A percentile compares a stretch with the other conserved stretches of the same genome.
Conservation (phyloP, 2,329 filamentous ascomycete species). For the Leptosphaerulina australis region DNA sequence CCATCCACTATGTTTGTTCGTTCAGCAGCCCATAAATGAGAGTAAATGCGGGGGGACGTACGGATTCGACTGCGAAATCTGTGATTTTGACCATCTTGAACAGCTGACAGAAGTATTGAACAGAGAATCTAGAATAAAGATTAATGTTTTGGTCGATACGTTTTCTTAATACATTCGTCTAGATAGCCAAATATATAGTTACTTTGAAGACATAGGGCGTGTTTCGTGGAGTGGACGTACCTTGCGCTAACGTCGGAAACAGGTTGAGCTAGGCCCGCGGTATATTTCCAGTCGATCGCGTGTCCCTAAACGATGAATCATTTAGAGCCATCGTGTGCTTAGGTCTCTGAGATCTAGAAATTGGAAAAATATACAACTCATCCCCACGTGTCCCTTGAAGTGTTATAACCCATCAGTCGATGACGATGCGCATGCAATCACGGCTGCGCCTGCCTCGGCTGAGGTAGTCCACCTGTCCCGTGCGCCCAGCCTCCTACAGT, state of each 20-base stretch:
- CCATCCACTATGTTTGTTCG: conserved; percentile 58
- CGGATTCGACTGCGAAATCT: conserved; percentile 74
- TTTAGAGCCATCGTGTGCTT: background rate
- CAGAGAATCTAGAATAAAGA: background rate
- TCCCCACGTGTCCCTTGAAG: background rate
- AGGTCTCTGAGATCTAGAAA: background rate
- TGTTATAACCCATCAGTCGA: conserved; percentile 1
- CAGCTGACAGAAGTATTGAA: background rate
- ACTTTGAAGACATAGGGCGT: conserved; percentile 27
- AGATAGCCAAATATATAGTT: conserved; percentile 5
- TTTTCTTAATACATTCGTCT: conserved; percentile 3
- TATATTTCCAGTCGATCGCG: conserved; percentile 2
- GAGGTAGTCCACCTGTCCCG: conserved; percentile 7
- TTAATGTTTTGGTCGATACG: background rate
- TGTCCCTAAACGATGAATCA: background rate
- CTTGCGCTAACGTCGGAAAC: conserved; percentile 5
- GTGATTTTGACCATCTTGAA: conserved; percentile 62
- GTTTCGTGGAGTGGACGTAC: conserved; percentile 6
- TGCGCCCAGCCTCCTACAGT: conserved; percentile 12
- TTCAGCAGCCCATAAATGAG: conserved; percentile 20
- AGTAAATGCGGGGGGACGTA: conserved; percentile 47
- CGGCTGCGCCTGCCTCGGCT: conserved; percentile 19
- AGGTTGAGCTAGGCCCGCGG: background rate
- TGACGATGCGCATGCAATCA: conserved; percentile 6
- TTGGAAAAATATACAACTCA: no score